A percentile compares a stretch with the other conserved stretches of the same genome.
phyloP scores from a whole-genome alignment of 2,329 filamentous ascomycete species.

The Fusarium nurragi region DNA sequence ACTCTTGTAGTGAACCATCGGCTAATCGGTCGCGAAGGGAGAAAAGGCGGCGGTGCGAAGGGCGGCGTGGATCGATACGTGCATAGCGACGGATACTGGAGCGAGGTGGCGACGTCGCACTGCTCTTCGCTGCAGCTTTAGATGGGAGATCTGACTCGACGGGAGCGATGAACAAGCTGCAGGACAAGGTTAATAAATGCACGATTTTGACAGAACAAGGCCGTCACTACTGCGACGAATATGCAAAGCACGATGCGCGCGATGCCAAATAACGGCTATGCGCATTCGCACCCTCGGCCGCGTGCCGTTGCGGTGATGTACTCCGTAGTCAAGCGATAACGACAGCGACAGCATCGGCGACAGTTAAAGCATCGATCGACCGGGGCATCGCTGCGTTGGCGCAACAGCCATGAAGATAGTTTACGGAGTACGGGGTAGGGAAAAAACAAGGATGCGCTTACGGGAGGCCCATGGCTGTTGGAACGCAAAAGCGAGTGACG shows the following conservation, averaged over 20 bases:
- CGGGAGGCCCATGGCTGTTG: slow-evolving; percentile 57
- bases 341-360: slow-evolving; percentile 5
- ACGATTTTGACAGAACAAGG: slow-evolving; percentile 9
- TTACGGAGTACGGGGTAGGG: slow-evolving; percentile 12
- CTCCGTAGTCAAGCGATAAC: slow-evolving; percentile 28
- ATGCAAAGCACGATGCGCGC: slow-evolving; percentile 21
- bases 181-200: slow-evolving; percentile 28
- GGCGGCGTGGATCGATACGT: slow-evolving; percentile 47
- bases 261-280: slow-evolving; percentile 19
- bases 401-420: slow-evolving; percentile 28
- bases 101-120: slow-evolving; percentile 47
- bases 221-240: slow-evolving; percentile 21
- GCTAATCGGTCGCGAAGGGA: slow-evolving; percentile 39
- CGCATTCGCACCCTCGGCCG: slow-evolving; percentile 26
- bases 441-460: slow-evolving; percentile 50
- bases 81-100: slow-evolving; percentile 54
- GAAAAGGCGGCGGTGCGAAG: slow-evolving; percentile 45
- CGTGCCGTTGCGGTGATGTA: slow-evolving; percentile 31
- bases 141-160: slow-evolving; percentile 55
- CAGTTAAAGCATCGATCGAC: slow-evolving; percentile 34
- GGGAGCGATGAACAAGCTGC: slow-evolving; percentile 58
- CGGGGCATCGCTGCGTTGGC: slow-evolving; percentile 37
- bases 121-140: slow-evolving; percentile 48
- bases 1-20: slow-evolving; percentile 17
- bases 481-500: slow-evolving; percentile 24